Percentiles rank a stretch among this genome's conserved stretches.
Evolutionary conservation across 2,329 filamentous ascomycete species (phyloP).

Genomic region (Fusarium sp.): DNA sequence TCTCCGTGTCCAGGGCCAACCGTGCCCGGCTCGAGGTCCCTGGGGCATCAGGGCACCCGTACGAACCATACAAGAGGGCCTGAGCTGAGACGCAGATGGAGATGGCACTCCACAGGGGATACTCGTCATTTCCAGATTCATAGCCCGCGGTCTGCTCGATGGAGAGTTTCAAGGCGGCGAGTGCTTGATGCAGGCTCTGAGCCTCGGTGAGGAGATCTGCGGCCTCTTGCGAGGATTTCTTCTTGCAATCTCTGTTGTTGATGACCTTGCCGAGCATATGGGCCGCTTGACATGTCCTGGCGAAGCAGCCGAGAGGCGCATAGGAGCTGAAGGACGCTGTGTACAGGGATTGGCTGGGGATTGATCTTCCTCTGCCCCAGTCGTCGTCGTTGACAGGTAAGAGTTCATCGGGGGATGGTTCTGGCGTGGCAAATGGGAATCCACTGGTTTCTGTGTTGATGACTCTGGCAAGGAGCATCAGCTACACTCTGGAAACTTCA

Average conservation of each 20-base stretch:
- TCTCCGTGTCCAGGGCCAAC: slow-evolving; percentile 25
- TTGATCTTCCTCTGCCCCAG: slow-evolving; percentile 30
- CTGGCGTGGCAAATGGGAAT: slow-evolving; percentile 9
- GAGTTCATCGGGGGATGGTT: slow-evolving; percentile 21
- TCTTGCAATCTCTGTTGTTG: slow-evolving; percentile 12
- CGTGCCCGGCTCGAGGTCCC: neutral
- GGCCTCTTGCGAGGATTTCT: neutral
- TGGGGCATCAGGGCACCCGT: slow-evolving; percentile 26
- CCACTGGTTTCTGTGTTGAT: slow-evolving; percentile 17
- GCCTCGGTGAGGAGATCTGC: slow-evolving; percentile 24
- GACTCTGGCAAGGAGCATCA: slow-evolving; percentile 3
- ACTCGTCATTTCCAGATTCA: neutral
- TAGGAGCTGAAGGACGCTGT: slow-evolving; percentile 22
- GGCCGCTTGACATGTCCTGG: slow-evolving; percentile 32
- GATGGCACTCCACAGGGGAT: slow-evolving; percentile 2
- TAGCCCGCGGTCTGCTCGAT: neutral
- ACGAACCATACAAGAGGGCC: slow-evolving; percentile 27
- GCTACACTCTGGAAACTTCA: neutral
- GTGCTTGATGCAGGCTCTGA: slow-evolving; percentile 19
- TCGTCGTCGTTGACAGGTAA: slow-evolving; percentile 34
- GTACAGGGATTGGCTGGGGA: slow-evolving; percentile 27
- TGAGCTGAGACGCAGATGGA: slow-evolving; percentile 23
- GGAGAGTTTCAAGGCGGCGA: slow-evolving; percentile 14
- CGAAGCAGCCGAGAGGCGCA: slow-evolving; percentile 23
- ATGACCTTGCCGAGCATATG: slow-evolving; percentile 35